These are phyloP conservation scores for Penicillium herquei DNA, from an alignment of 495 filamentous ascomycete species.

Conservation along the genomic window DNA sequence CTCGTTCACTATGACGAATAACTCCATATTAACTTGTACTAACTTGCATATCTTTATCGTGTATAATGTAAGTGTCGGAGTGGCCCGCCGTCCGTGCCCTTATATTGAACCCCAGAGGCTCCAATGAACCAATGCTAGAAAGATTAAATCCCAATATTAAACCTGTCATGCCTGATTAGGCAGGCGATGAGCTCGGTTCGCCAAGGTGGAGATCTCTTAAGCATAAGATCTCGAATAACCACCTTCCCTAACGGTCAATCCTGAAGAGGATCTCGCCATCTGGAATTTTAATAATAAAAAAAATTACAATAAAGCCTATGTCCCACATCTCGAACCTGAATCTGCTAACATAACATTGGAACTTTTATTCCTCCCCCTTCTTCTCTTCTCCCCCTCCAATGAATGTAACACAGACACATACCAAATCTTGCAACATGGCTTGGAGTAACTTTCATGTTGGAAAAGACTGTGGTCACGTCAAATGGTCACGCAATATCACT, in stretches of 20 bases:
- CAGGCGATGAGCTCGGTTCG: slow-evolving; percentile 20
- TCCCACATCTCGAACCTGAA: too few relatives aligned
- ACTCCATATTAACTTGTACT: too few relatives aligned
- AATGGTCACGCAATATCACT: slow-evolving; percentile 46
- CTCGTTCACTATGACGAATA: too few relatives aligned
- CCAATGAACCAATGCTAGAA: slow-evolving; percentile 9
- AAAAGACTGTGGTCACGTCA: slow-evolving; percentile 41
- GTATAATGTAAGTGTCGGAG: too few relatives aligned
- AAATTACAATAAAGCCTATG: too few relatives aligned
- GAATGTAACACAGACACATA: slow-evolving; percentile 18
- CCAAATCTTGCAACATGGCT: slow-evolving; percentile 25
- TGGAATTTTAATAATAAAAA: too few relatives aligned
- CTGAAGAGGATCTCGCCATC: slow-evolving; percentile 23
- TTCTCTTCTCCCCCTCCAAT: slow-evolving; percentile 5
- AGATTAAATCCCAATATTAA: slow-evolving; percentile 1
- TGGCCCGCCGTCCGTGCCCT: slow-evolving; percentile 6
- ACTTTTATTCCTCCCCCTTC: not conserved
- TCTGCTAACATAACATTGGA: not conserved
- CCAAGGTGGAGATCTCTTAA: slow-evolving; percentile 1
- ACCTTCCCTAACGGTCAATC: slow-evolving; percentile 32
- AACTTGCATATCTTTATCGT: too few relatives aligned
- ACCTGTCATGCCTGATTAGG: slow-evolving; percentile 25
- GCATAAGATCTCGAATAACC: slow-evolving; percentile 15
- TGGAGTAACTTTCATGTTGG: slow-evolving; percentile 41
- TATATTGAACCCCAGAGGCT: slow-evolving; percentile 15